Conservation (phyloP, 768 basidiomycete species). For the Hemileccinum impolitum region DNA sequence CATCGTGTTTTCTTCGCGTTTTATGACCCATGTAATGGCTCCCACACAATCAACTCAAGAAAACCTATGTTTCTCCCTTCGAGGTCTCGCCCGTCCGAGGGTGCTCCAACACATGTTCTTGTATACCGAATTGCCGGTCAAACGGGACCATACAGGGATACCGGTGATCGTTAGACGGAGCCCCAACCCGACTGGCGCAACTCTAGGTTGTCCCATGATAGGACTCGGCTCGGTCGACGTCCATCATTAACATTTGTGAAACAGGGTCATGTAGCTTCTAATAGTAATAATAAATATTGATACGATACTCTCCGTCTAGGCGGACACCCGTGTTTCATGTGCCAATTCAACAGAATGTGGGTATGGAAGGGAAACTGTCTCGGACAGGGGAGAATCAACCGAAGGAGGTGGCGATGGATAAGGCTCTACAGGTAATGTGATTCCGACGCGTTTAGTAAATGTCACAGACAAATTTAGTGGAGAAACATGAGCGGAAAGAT, state of each 20-base stretch:
- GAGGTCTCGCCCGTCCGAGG: too few species aligned
- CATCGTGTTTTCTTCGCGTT: slow-evolving; percentile 8
- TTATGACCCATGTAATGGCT: slow-evolving; percentile 20
- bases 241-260: too few species aligned
- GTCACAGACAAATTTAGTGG: slow-evolving; percentile 18
- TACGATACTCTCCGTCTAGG: slow-evolving; percentile 14
- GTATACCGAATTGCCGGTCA: too few species aligned
- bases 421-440: slow-evolving; percentile 34
- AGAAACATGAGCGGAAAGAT: slow-evolving; percentile 11
- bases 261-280: slow-evolving; percentile 3
- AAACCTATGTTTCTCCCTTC: slow-evolving; percentile 4
- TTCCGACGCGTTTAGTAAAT: slow-evolving; percentile 23
- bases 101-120: too few species aligned
- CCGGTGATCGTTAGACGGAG: too few species aligned
- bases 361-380: slow-evolving; percentile 14
- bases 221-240: too few species aligned
- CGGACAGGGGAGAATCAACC: slow-evolving; percentile 22
- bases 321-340: slow-evolving; percentile 14
- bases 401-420: slow-evolving; percentile 51
- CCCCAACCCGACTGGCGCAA: too few species aligned
- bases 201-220: too few species aligned
- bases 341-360: slow-evolving; percentile 2
- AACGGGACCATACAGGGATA: too few species aligned
- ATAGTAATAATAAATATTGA: slow-evolving; percentile 22
- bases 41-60: slow-evolving; percentile 7